phyloP scores from a whole-genome alignment of 2,329 filamentous ascomycete genomes.

The Epichloe amarillans region DNA sequence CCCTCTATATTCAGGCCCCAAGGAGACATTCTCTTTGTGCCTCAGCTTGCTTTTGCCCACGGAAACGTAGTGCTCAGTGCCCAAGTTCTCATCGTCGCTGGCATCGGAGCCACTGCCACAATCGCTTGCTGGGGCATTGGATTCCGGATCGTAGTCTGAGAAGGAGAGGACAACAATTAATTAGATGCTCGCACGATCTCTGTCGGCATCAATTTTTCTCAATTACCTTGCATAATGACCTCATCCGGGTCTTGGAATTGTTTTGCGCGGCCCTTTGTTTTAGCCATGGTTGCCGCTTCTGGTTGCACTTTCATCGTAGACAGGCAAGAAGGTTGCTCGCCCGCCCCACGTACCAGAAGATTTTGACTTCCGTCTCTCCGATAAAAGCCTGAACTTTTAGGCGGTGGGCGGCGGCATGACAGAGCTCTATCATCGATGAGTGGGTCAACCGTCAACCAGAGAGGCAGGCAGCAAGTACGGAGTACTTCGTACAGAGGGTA shows the following conservation, averaged over 20 bases:
- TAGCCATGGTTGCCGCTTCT: slow-evolving; percentile 30
- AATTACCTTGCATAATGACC: slow-evolving; percentile 45
- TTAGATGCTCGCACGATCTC: neutral
- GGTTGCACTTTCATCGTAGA: slow-evolving; percentile 6
- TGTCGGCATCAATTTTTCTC: neutral
- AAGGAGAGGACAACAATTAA: neutral
- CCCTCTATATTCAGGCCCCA: slow-evolving; percentile 74
- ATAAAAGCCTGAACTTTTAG: slow-evolving; percentile 31
- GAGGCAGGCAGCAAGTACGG: neutral
- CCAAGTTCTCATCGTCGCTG: slow-evolving; percentile 40
- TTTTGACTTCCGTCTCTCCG: slow-evolving; percentile 8
- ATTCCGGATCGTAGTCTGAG: slow-evolving; percentile 71
- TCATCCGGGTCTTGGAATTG: slow-evolving; percentile 51
- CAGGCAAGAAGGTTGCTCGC: neutral
- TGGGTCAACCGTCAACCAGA: slow-evolving; percentile 2
- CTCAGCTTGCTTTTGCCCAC: slow-evolving; percentile 79
- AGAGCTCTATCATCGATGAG: neutral
- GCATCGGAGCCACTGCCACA: slow-evolving; percentile 36
- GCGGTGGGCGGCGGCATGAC: slow-evolving; percentile 35
- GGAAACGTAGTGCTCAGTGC: slow-evolving; percentile 74
- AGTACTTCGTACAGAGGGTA: too few relatives aligned
- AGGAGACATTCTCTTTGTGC: slow-evolving; percentile 50
- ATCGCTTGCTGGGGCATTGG: slow-evolving; percentile 43
- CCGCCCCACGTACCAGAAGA: slow-evolving; percentile 19
- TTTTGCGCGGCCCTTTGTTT: slow-evolving; percentile 39